Evolutionary conservation across 345 rosid species (phyloP).

Genomic region (Excoecaria cochinchinensis): DNA sequence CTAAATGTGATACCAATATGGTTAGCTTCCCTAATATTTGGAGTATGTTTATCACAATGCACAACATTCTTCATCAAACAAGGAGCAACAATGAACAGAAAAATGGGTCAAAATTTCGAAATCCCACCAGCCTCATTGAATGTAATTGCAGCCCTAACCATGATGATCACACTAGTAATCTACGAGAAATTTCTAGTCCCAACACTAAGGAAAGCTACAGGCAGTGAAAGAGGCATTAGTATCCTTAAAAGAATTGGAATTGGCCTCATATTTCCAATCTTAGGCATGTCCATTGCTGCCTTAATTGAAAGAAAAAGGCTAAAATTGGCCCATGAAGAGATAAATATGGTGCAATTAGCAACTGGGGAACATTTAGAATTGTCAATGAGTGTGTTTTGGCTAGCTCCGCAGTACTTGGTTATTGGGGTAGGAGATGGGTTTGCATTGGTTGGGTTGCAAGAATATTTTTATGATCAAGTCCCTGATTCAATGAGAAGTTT

Average conservation of each 20-base stretch:
- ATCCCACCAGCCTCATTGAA: constrained; percentile 12
- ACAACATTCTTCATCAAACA: constrained; percentile 22
- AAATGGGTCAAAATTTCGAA: not conserved
- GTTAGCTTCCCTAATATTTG: not conserved
- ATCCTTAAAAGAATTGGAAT: constrained; percentile 35
- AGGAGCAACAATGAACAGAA: constrained; percentile 15
- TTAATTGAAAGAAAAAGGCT: constrained; percentile 27
- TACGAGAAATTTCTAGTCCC: constrained; percentile 20
- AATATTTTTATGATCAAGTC: constrained; percentile 65
- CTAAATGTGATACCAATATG: constrained; percentile 15
- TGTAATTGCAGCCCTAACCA: not conserved
- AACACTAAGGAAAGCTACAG: not conserved
- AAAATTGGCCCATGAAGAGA: not conserved
- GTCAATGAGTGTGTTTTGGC: constrained; percentile 38
- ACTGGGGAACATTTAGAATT: not conserved
- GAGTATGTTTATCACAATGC: constrained; percentile 11
- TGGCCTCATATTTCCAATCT: constrained; percentile 25
- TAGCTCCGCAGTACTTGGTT: constrained; percentile 37
- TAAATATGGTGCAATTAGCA: not conserved
- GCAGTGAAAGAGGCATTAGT: constrained; percentile 22
- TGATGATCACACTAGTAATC: not conserved
- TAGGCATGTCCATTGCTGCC: constrained; percentile 26
- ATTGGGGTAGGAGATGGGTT: constrained; percentile 49
- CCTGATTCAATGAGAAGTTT: constrained; percentile 68
- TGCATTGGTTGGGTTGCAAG: constrained; percentile 59